These are phyloP conservation scores for Starmerella tilneyi DNA, from an alignment of 805 yeast genomes.

Conservation along the genomic window DNA sequence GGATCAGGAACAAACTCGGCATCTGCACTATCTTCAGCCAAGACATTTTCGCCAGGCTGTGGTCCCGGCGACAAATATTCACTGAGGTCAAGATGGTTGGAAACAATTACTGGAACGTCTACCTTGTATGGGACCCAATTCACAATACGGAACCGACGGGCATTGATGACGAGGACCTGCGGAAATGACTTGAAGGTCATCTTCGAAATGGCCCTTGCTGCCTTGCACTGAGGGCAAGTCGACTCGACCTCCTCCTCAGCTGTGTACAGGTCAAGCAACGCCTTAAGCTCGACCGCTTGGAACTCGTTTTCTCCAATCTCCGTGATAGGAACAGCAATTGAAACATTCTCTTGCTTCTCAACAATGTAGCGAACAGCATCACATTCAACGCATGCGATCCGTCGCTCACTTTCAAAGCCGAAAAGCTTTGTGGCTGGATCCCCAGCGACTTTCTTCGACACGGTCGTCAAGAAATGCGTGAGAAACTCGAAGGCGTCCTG, in stretches of 20 bases:
- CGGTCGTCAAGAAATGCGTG: slow-evolving; percentile 50
- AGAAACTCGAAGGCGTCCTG: slow-evolving; percentile 94
- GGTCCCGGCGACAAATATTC: slow-evolving; percentile 37
- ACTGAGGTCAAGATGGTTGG: slow-evolving; percentile 39
- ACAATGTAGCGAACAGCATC: slow-evolving; percentile 46
- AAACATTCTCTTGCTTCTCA: slow-evolving; percentile 52
- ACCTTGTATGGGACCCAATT: slow-evolving; percentile 87
- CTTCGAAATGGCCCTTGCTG: slow-evolving; percentile 29
- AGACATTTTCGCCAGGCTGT: slow-evolving; percentile 34
- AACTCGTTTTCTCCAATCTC: slow-evolving; percentile 41
- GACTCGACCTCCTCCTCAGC: slow-evolving; percentile 50
- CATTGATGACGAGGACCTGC: slow-evolving; percentile 54
- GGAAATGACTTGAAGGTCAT: slow-evolving; percentile 57
- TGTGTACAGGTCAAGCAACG: slow-evolving; percentile 41
- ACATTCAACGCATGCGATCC: slow-evolving; percentile 51
- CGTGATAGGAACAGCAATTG: slow-evolving; percentile 45
- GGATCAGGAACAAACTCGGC: slow-evolving; percentile 34
- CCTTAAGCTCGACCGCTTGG: slow-evolving; percentile 40
- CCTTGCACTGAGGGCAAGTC: slow-evolving; percentile 39
- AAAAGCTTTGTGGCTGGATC: slow-evolving; percentile 45
- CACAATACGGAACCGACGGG: slow-evolving; percentile 68
- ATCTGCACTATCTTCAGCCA: slow-evolving; percentile 28
- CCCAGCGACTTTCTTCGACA: slow-evolving; percentile 33
- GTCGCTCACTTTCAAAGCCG: slow-evolving; percentile 55
- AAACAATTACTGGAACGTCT: slow-evolving; percentile 54